Evolutionary conservation across 495 filamentous ascomycete species (phyloP).

Genomic region (Penicillium maclennaniae): DNA sequence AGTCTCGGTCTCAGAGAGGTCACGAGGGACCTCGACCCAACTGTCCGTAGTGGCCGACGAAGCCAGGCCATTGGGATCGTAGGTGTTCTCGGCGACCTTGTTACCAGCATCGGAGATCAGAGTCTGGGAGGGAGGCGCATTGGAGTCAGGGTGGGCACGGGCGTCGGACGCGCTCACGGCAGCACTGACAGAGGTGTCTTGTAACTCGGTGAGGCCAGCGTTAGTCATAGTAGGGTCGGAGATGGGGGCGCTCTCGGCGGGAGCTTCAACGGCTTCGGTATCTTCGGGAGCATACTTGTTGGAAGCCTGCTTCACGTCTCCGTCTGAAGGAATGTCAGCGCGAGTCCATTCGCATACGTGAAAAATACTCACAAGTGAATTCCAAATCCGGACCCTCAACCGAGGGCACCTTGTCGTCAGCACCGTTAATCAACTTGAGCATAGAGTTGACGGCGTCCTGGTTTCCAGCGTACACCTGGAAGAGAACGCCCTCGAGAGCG

Average conservation of each 20-base stretch:
- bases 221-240: slow-evolving; percentile 76
- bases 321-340: slow-evolving; percentile 42
- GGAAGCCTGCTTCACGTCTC: slow-evolving; percentile 60
- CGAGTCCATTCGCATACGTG: not conserved
- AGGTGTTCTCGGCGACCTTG: slow-evolving; percentile 62
- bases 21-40: slow-evolving; percentile 74
- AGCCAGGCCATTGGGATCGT: slow-evolving; percentile 50
- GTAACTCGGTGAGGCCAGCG: slow-evolving; percentile 71
- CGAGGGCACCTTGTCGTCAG: slow-evolving; percentile 62
- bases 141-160: slow-evolving; percentile 30
- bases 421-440: slow-evolving; percentile 78
- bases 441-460: slow-evolving; percentile 76
- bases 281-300: slow-evolving; percentile 35
- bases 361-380: slow-evolving; percentile 65
- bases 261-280: slow-evolving; percentile 19
- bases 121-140: slow-evolving; percentile 49
- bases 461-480: slow-evolving; percentile 84
- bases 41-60: slow-evolving; percentile 59
- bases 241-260: slow-evolving; percentile 34
- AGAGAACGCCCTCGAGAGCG: slow-evolving; percentile 86
- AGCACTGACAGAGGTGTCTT: slow-evolving; percentile 33
- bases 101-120: slow-evolving; percentile 62
- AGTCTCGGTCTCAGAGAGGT: slow-evolving; percentile 71
- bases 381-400: slow-evolving; percentile 61
- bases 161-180: slow-evolving; percentile 11